Evolutionary conservation across 176 grass and related monocot species (phyloP), one percentile per base, ranked within the genome.

Genomic region (Zizania latifolia): DNA sequence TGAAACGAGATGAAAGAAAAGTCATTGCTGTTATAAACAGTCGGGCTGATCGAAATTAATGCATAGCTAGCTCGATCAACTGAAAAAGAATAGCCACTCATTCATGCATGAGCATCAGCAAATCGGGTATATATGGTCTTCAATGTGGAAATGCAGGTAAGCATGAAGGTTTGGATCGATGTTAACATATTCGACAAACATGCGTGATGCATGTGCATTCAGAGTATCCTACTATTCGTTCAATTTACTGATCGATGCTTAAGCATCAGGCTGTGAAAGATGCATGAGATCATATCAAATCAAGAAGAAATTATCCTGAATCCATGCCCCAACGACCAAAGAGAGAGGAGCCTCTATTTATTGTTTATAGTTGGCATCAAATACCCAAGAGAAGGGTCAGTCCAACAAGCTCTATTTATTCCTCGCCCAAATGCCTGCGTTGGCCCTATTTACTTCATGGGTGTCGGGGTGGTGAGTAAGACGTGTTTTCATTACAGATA

Each of bases 301-400:
- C 23, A 78, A 67, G 46, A 67, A 9, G 48, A 67, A 9, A 34
- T 5, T 29, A 34, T 68, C 62, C 48, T 41, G 23, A 53, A 59
- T 78, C 62, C 74, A 78, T 71, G 63, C 63, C 82, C 62, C 74
- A 69, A 78, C 82, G 66, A 78, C 74, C 82, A 78, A 78, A 76
- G 74, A 69, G 74, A 72, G 75, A 79, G 82, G 75, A 39, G 66
- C 39, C 75, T 73, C 57, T 48, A 85, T 85, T 85, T 85, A 80
- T 79, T 85, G 56, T 40, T 40, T 64, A 32, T 41, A 37, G 75
- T 80, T 85, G 66, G 56, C 36, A 32, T 55, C 15, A 44, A 74
- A 31, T 34, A 63, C 53, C 35, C 38, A 57, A 65, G 38, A 76
- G 60, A 15, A 15, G 33, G 24, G 22, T 66, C 50, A 69, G 51